These are phyloP conservation scores for Alternaria ventricosa DNA, from an alignment of 2,329 filamentous ascomycete genomes.

Conservation along the genomic window DNA sequence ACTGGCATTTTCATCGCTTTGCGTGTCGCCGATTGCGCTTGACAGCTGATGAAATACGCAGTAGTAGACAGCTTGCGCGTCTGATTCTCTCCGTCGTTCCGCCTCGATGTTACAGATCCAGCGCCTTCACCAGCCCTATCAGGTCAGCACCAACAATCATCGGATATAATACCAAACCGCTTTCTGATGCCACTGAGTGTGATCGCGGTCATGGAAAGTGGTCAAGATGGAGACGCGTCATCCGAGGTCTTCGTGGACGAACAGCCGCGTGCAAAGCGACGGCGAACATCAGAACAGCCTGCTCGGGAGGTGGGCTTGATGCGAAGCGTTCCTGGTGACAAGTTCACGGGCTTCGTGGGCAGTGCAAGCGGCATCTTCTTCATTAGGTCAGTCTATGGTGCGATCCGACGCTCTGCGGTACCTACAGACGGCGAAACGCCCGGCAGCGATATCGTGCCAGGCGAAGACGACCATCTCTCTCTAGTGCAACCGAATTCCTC, in stretches of 20 bases:
- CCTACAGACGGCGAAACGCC: constrained; percentile 28
- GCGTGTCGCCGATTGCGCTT: background rate
- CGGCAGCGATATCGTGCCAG: constrained; percentile 58
- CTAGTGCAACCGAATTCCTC: constrained; percentile 25
- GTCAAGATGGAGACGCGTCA: constrained; percentile 1
- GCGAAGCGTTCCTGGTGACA: constrained; percentile 57
- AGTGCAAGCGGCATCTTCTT: constrained; percentile 67
- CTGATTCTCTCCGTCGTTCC: background rate
- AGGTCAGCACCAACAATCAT: background rate
- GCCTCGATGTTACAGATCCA: background rate
- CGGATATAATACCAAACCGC: background rate
- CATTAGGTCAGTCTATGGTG: constrained; percentile 61
- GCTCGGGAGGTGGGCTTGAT: constrained; percentile 58
- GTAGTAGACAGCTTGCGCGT: background rate
- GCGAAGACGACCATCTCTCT: constrained; percentile 62
- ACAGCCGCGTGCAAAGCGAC: constrained; percentile 20
- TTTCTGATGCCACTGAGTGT: background rate
- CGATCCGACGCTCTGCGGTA: constrained; percentile 46
- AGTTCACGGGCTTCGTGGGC: constrained; percentile 62
- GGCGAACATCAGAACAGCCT: constrained; percentile 21
- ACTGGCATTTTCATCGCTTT: background rate
- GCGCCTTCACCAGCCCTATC: background rate
- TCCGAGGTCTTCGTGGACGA: background rate
- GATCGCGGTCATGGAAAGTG: constrained; percentile 12
- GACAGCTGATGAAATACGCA: background rate